Evolutionary conservation across 2,329 filamentous ascomycete species (phyloP), one percentile per base, ranked within the genome.

Genomic region (Penicillium hesseltinei): DNA sequence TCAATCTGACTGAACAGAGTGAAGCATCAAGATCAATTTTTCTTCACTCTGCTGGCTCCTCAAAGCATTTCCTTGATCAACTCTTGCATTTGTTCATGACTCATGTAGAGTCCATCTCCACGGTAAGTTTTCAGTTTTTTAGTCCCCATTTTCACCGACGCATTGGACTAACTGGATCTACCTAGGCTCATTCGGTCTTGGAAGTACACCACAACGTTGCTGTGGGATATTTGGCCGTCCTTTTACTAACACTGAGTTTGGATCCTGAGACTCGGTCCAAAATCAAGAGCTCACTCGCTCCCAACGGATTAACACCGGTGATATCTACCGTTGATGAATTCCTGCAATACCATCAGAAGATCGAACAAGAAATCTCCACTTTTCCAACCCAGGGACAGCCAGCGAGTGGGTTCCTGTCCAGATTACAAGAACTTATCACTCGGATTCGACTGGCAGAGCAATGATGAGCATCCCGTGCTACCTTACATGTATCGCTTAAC

Each of bases 1-100:
- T 96, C 73, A 97, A 97, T 68, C 83, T 97, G 54, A 84, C 90
- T 9, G 92, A 96, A 71, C 88, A 91, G 69, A 91, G 87, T 67
- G 79, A 85, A 17, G 72, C 80, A 23, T 87, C 89, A 13, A 81
- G 87, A 52, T 72, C 77, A 67, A 60, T 78, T 73, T 68, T 82
- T 72, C 62, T 84, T 69, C 59, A 70, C 59, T 63, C 73, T 61
- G 54, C 68, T 74, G 57, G 46, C 56, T 73, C 69, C 54, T 73
- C 62, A 39, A 67, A 69, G 57, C 75, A 71, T 67, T 78, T 84
- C 8, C 74, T 92, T 36, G 81, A 86, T 48, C 75, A 75, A 49
- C 79, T 95, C 36, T 79, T 90, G 33, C 75, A 76, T 39, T 77
- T 88, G 10, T 95, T 92, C 73, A 76, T 87, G n/a, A 81, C 85